Evolutionary conservation across 2,329 filamentous ascomycete species (phyloP), one percentile per base, ranked within the genome.

Genomic region (Colletotrichum sp.): DNA sequence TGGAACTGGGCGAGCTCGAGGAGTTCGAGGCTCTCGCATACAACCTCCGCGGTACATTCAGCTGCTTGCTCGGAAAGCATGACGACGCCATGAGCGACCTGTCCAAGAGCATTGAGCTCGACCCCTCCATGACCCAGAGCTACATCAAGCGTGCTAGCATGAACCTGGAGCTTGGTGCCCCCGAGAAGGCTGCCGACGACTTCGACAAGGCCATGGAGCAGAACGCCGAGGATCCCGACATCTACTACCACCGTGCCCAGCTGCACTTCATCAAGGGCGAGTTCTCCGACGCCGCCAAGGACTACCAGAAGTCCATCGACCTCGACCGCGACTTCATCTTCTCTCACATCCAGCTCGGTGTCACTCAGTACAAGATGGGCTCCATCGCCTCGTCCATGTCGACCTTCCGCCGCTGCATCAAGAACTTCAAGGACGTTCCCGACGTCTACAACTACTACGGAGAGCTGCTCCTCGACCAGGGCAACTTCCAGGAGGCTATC

Each of bases 361-460:
- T 99, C 68, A 99, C 97, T 66, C 97, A 99, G 87, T 99, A 99
- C 90, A 99, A 99, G 93, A 98, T 99, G 94, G 97, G 97, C 80
- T 98, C 95, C 34, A 95, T 99, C 75, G 97, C 97, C 9, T 98
- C 96, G 10, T 98, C 96, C 63, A 99, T 99, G 96, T 96, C 97
- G 44, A 99, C 97, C 8, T 99, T 99, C 93, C 93, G 96, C 81
- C 92, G 96, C 78, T 98, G 96, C 86, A 96, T 98, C 86, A 99
- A 99, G 93, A 98, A 98, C 88, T 99, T 99, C 83, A 95, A 96
- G 82, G 95, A 96, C 84, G 95, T 98, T 13, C 96, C 96, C 8
- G 97, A 99, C 83, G 97, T 99, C 55, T 99, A 99, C 91, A 99
- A 99, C 91, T 99, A 99, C 91, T 99, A 98, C 82, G 97, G 97